Evolutionary conservation across 1,284 basidiomycete species (phyloP).

Genomic region (Heterobasidion annosum): DNA sequence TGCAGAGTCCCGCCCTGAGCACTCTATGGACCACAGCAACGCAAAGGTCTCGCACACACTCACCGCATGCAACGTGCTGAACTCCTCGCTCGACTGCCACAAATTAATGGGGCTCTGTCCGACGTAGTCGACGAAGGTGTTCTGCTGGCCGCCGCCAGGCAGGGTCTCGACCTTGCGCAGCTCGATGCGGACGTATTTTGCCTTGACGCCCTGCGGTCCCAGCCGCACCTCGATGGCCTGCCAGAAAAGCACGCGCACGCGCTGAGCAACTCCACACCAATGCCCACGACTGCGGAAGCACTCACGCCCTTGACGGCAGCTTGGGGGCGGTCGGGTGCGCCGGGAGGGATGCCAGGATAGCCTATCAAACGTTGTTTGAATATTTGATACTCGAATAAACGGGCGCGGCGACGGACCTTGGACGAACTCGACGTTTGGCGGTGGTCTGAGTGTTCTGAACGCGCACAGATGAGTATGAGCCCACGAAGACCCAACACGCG

Average conservation of each 20-base stretch:
- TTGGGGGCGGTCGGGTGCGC: constrained; percentile 58
- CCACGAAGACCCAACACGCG: background rate
- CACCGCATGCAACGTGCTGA: constrained; percentile 56
- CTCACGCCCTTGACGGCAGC: constrained; percentile 75
- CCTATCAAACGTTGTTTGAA: constrained; percentile 30
- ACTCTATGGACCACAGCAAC: background rate
- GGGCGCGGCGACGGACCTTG: constrained; percentile 43
- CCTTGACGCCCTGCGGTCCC: constrained; percentile 68
- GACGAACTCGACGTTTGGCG: constrained; percentile 78
- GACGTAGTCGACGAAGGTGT: constrained; percentile 65
- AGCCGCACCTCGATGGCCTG: constrained; percentile 80
- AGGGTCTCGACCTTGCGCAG: constrained; percentile 80
- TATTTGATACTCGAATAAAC: background rate
- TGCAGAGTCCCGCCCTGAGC: constrained; percentile 13
- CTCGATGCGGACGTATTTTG: constrained; percentile 84
- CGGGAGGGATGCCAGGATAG: constrained; percentile 74
- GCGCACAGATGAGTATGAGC: background rate
- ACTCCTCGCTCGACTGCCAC: constrained; percentile 69
- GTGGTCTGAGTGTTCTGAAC: constrained; percentile 62
- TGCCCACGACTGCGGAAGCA: constrained; percentile 13
- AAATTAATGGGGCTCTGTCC: constrained; percentile 64
- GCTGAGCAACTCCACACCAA: background rate
- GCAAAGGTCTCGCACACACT: constrained; percentile 18
- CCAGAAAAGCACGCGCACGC: background rate
- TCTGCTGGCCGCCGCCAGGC: constrained; percentile 57